Base-by-base conservation (phyloP, 352 stramenopile genomes). In the Phytophthora citrophthora region DNA sequence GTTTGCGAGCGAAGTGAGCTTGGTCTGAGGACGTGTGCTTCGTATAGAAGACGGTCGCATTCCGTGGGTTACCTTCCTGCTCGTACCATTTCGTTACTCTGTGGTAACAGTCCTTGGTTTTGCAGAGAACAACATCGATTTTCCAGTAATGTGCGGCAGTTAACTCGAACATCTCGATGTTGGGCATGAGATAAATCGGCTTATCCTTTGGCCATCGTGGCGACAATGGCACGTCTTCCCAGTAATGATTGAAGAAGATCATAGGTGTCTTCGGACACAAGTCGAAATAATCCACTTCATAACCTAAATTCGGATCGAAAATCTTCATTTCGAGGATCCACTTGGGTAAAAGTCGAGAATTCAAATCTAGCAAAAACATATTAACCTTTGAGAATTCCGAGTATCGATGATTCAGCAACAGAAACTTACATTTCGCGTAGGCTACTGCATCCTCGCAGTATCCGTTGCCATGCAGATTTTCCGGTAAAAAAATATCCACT, bases 161-260 rank as follows among this genome's bases (percentile, higher is more conserved):
- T 11, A 91, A 52, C 61, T 91, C 72, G 53, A 71, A 70, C 78
- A 90, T 91, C 48, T 88, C 71, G 15, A 83, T 80, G 40, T 83
- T 83, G 2, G 74, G 74, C 68, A 81, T 81, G 1, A 81, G 16
- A 36, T 80, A 89, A 20, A 89, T 26, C 0, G 75, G 66, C 26
- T 86, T 89, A 12, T 68, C 34, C 34, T 69, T 56, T 1, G 70
- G 69, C 61, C 72, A 81, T 2, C 44, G 40, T 10, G 59, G 34
- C 26, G 31, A 36, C 1, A 45, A 39, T 12, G 52, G 58, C 0
- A 76, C 32, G 2, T 18, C 63, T 12, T 77, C 43, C 79, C 77
- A 89, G 50, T 89, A 84, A 43, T 86, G 79, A 48, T 89, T 89
- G 34, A 89, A 72, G 50, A 89, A 82, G 7, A 88, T 50, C 59